Evolutionary conservation across 495 filamentous ascomycete genomes (phyloP), one percentile per base, ranked within the genome.

Genomic region (Articulospora tetracladia): DNA sequence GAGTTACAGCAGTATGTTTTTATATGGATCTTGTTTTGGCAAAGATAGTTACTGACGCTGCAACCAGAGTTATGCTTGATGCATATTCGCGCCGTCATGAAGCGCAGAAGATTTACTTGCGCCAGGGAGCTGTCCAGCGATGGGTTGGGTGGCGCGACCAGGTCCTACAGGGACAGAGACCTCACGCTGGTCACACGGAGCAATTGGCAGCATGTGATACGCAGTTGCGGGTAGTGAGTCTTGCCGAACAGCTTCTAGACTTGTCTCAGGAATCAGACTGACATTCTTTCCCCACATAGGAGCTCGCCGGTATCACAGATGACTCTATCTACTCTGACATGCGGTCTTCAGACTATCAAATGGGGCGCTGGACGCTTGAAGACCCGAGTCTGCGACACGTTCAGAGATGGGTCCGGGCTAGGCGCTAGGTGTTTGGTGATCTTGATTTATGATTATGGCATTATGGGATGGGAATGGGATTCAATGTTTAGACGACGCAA

Each of bases 61-160:
- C 12, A 20, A 51, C 62, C 63, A 93, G 91, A 62, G 83, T 95
- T 55, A 83, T 91, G 48, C 77, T 89, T 48, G 92, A 97, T 63
- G 86, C 89, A 41, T 86, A 82, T 65, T 80, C 88, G 19, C 85
- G 92, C 54, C 83, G 92, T 53, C 92, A 95, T 77, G 87, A 90
- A 72, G 90, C 83, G 34, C 91, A 94, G 70, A 90, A 87, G 71
- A 91, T 92, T 60, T 93, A 93, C 65, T 81, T 93, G 19, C 86
- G 88, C 26, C 87, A 89, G 41, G 83, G 83, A 3, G 90, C 91
- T 15, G 90, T 86, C 20, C 83, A 85, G 66, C 81, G 90, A 69
- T 97, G 92, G 92, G 75, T 89, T 64, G 86, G 90, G 63, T 82
- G 86, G 66, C 82, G 92, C 39, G 79, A 86, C 20, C 75, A 77